Evolutionary conservation across 169 alveolate species (phyloP).

Genomic region (Blepharisma undulans): DNA sequence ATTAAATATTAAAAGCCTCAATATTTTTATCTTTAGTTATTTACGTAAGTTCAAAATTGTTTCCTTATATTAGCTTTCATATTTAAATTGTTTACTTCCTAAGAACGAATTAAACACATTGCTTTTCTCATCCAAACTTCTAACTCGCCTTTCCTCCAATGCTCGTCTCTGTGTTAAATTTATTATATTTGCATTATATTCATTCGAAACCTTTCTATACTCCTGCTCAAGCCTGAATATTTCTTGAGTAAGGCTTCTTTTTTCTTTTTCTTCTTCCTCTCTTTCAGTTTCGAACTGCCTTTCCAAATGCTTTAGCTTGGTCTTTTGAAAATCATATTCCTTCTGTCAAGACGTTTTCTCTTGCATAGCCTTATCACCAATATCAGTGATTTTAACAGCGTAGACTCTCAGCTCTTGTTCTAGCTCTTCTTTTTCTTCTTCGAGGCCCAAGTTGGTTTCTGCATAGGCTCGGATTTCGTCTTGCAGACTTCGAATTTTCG

Average conservation of each 20-base stretch:
- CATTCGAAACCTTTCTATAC: neutral
- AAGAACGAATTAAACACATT: neutral
- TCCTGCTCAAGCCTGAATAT: neutral
- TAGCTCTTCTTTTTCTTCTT: neutral
- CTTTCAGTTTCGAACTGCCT: neutral
- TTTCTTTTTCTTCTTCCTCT: neutral
- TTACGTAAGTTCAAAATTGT: neutral
- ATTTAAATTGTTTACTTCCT: neutral
- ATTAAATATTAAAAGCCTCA: no score
- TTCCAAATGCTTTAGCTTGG: neutral
- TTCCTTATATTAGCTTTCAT: neutral
- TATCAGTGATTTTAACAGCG: neutral
- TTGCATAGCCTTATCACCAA: neutral
- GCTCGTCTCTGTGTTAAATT: neutral
- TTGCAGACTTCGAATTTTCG: neutral
- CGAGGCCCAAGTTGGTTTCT: neutral
- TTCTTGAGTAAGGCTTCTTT: neutral
- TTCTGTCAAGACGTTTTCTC: neutral
- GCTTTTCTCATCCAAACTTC: neutral
- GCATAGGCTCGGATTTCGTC: neutral
- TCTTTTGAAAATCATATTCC: neutral
- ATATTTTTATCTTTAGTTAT: no score
- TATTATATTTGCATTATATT: neutral
- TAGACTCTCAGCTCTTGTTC: neutral
- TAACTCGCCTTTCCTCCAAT: neutral